phyloP scores from a whole-genome alignment of 1,139 yeast species.

The Yamadazyma buinensis region DNA sequence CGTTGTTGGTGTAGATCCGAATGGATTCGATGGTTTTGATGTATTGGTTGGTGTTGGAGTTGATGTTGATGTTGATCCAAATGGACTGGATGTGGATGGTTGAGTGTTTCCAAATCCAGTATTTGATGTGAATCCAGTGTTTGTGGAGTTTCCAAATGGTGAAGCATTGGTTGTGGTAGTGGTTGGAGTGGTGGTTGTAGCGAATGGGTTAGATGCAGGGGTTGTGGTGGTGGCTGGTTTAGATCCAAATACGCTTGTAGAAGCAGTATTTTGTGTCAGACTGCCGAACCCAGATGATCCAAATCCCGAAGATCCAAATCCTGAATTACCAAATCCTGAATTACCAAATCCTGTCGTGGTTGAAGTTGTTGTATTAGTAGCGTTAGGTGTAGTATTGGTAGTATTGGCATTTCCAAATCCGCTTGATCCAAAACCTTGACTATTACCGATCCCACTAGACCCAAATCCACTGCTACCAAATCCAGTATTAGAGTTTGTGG shows the following conservation, averaged over 20 bases:
- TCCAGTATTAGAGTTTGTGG: constrained; percentile 5
- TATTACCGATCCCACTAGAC: constrained; percentile 3
- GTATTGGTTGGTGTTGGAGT: not conserved
- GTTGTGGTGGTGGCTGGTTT: not conserved
- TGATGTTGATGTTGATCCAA: not conserved
- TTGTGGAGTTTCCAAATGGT: constrained; percentile 10
- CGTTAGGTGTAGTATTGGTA: too few species aligned
- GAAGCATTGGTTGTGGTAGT: constrained; percentile 3
- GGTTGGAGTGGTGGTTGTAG: not conserved
- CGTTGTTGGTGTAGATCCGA: not conserved
- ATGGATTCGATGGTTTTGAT: not conserved
- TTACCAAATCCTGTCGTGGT: too few species aligned
- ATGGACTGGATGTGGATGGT: constrained; percentile 1
- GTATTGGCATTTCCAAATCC: constrained; percentile 6
- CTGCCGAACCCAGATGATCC: constrained; percentile 8
- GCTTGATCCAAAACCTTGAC: constrained; percentile 7
- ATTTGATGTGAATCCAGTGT: too few species aligned
- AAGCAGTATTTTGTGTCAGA: constrained; percentile 4
- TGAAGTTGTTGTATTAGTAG: not conserved
- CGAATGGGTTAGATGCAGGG: constrained; percentile 2
- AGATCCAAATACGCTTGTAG: constrained; percentile 7
- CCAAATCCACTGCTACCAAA: constrained; percentile 12
- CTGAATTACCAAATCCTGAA: constrained; percentile 11
- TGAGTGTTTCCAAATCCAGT: too few species aligned
- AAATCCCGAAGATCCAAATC: constrained; percentile 8